A percentile compares a stretch with the other conserved stretches of the same genome.
Evolutionary conservation across 2,329 filamentous ascomycete genomes (phyloP).

Genomic region (Penicillium sclerotiorum): DNA sequence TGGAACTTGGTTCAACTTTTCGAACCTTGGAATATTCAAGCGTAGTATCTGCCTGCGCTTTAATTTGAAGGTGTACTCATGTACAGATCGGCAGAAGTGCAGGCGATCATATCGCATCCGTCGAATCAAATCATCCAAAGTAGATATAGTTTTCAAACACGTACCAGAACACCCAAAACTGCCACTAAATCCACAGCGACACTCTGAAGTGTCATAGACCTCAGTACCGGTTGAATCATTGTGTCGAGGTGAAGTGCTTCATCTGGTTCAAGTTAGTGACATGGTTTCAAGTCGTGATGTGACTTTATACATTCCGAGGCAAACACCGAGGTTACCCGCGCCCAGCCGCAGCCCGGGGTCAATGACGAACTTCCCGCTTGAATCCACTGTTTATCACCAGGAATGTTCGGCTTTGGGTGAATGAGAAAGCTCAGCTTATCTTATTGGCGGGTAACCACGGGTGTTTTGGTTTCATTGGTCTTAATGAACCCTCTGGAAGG

Average conservation of each 20-base stretch:
- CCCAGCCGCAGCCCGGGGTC: conserved; percentile 20
- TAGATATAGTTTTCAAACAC: conserved; percentile 2
- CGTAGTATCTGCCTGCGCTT: too few relatives aligned
- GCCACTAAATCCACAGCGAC: conserved; percentile 18
- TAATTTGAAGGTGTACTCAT: too few relatives aligned
- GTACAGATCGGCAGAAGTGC: background rate
- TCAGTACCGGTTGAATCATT: conserved; percentile 28
- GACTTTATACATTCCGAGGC: conserved; percentile 20
- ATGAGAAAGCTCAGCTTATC: background rate
- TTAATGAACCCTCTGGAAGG: background rate
- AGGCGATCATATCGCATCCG: too few relatives aligned
- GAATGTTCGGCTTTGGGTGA: background rate
- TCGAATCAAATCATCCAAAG: background rate
- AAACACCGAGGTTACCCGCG: conserved; percentile 26
- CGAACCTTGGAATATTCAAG: too few relatives aligned
- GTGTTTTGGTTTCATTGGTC: conserved; percentile 3
- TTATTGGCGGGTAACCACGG: background rate
- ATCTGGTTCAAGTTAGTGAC: too few relatives aligned
- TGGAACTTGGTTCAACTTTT: background rate
- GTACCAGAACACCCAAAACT: conserved; percentile 24
- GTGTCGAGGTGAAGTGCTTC: too few relatives aligned
- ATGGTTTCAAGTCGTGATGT: background rate
- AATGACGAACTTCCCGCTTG: conserved; percentile 2
- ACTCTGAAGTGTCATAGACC: conserved; percentile 19
- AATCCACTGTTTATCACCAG: background rate